Base-by-base conservation (phyloP, 495 filamentous ascomycete species). In the Neurospora sp. region DNA sequence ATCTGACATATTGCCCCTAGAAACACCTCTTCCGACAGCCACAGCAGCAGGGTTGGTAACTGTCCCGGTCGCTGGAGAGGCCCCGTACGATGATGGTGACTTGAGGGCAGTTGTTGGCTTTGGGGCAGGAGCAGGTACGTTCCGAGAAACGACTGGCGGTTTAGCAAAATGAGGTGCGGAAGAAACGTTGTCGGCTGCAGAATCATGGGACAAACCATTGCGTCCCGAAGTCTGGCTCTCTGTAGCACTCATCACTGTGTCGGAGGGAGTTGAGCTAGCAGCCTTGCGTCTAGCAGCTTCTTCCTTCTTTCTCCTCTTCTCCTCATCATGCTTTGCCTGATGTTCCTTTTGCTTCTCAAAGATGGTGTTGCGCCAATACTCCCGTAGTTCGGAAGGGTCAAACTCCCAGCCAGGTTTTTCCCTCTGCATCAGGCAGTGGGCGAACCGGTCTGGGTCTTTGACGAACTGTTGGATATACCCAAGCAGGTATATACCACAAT, bases 401-500 rank as follows among this genome's bases (percentile, higher is more conserved):
- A 85, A 72, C 12, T 75, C 22, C 85, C 85, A 86, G 0, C 75
- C 71, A 7, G 79, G 77, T 8, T 40, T 16, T 40, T 78, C 73
- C 10, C 76, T 80, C 18, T 72, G 75, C 16, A 86, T 77, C 12
- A 86, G 53, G 12, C 69, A 76, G 12, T 74, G 75, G 10, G 83
- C 81, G 69, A 96, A 96, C 3, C 71, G 74, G 68, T 90, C 87
- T 4, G 93, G 94, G 70, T 90, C 77, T 69, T 87, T 81, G 3
- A 94, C 85, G 72, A 99, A 98, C 74, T 90, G 89, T 75, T 92
- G 88, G 37, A 96, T 79, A 74, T 98, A 99, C 4, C 88, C 91
- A 10, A 98, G 81, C 9, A 98, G 82, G 78, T 89, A 98, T 2
- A 97, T 79, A 3, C 96, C 96, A 78, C 96, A 99, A 79, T 99